A percentile compares a stretch with the other conserved stretches of the same genome.
Conservation (phyloP, 208 protist species). For the Trypanosoma grayi region DNA sequence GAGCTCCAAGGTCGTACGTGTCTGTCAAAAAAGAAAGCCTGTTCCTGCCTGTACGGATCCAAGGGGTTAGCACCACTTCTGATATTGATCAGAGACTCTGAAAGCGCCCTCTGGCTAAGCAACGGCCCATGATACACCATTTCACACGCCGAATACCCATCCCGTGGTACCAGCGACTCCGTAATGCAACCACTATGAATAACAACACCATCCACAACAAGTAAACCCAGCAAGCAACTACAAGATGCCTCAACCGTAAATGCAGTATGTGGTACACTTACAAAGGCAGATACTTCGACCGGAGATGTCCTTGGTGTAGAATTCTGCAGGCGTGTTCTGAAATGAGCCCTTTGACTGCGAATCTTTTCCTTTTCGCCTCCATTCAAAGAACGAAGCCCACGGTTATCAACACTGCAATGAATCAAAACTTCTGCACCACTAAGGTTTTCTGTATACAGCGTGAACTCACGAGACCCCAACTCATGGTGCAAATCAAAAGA, state of each 20-base stretch:
- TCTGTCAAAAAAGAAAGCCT: conserved; percentile 25
- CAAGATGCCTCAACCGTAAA: conserved; percentile 29
- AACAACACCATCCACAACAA: conserved; percentile 40
- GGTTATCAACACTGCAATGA: conserved; percentile 28
- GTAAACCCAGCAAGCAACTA: conserved; percentile 32
- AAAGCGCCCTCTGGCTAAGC: conserved; percentile 40
- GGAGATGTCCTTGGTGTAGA: neutral
- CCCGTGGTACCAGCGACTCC: neutral
- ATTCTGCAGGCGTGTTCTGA: conserved; percentile 7
- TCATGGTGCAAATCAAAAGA: conserved; percentile 17
- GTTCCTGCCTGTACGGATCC: conserved; percentile 13
- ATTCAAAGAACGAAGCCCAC: conserved; percentile 2
- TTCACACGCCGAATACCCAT: conserved; percentile 24
- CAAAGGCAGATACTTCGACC: conserved; percentile 25
- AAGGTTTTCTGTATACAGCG: conserved; percentile 7
- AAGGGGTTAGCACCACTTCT: conserved; percentile 5
- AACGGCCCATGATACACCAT: conserved; percentile 44
- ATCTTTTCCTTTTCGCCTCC: conserved; percentile 3
- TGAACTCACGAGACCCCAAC: conserved; percentile 23
- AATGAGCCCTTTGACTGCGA: neutral
- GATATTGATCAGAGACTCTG: conserved; percentile 20
- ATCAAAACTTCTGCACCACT: conserved; percentile 12
- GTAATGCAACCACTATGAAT: conserved; percentile 19
- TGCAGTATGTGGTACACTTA: conserved; percentile 10
- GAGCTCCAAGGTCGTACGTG: conserved; percentile 25